phyloP scores from a whole-genome alignment of 106 monocot genomes.

The Dendrobium chrysotoxum region DNA sequence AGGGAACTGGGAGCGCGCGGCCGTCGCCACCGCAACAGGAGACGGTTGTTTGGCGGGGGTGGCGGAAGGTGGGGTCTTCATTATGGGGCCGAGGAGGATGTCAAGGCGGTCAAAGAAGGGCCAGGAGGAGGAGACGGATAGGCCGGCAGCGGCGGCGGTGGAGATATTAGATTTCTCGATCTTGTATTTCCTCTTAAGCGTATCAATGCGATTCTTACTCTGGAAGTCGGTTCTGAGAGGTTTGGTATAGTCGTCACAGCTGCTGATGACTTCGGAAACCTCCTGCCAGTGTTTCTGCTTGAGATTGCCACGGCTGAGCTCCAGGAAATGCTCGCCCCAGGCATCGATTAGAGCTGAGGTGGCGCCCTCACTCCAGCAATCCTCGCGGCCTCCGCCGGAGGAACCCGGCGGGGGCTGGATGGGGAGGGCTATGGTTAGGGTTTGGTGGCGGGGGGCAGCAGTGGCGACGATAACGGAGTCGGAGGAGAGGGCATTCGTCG shows the following conservation, averaged over 20 bases:
- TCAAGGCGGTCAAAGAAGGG: conserved; percentile 71
- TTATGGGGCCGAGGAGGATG: conserved; percentile 37
- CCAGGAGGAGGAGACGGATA: conserved; percentile 36
- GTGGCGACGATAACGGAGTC: conserved; percentile 7
- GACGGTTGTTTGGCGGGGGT: background rate
- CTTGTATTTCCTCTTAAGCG: conserved; percentile 95
- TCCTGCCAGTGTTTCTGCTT: conserved; percentile 86
- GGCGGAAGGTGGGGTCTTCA: conserved; percentile 6
- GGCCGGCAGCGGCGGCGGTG: background rate
- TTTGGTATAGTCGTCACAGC: conserved; percentile 59
- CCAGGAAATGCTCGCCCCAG: conserved; percentile 74
- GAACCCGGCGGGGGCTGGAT: conserved; percentile 16
- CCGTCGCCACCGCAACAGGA: conserved; percentile 5
- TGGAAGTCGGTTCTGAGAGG: conserved; percentile 60
- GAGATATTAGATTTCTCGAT: conserved; percentile 52
- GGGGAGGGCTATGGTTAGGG: conserved; percentile 40
- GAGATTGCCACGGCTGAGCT: conserved; percentile 69
- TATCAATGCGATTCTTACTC: conserved; percentile 94
- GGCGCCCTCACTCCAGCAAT: conserved; percentile 66
- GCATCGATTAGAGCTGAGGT: conserved; percentile 66
- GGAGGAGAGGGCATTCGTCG: background rate
- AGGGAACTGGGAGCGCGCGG: conserved; percentile 18
- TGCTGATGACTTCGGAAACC: conserved; percentile 79
- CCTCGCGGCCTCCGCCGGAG: conserved; percentile 29
- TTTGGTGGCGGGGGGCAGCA: conserved; percentile 17